Percentiles rank a stretch among this genome's conserved stretches.
Evolutionary conservation across 495 filamentous ascomycete genomes (phyloP).

Genomic region (Hypoxylon fragiforme): DNA sequence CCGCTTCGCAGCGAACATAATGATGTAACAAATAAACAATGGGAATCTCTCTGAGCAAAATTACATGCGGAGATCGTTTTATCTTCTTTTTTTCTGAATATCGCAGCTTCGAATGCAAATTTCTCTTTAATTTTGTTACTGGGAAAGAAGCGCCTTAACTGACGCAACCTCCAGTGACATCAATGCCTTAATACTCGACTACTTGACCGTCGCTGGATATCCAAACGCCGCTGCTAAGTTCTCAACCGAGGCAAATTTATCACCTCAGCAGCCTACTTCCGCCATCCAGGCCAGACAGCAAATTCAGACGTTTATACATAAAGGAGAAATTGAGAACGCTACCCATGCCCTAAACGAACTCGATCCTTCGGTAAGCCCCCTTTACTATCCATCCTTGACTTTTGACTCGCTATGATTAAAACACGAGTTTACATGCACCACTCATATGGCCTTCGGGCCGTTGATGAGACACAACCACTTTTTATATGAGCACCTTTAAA

Average conservation of each 20-base stretch:
- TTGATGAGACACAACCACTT: constrained; percentile 92
- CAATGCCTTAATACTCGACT: constrained; percentile 95
- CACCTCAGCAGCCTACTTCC: constrained; percentile 67
- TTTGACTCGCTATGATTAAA: constrained; percentile 82
- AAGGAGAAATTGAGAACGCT: constrained; percentile 80
- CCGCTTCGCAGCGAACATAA: constrained; percentile 42
- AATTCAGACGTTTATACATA: constrained; percentile 79
- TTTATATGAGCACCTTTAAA: constrained; percentile 88
- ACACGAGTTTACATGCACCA: constrained; percentile 94
- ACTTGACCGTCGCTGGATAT: constrained; percentile 94
- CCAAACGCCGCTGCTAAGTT: constrained; percentile 92
- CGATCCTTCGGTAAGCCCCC: constrained; percentile 77
- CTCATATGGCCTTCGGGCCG: constrained; percentile 84
- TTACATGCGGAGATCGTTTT: constrained; percentile 84
- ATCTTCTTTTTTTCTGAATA: constrained; percentile 67
- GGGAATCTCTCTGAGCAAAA: constrained; percentile 99
- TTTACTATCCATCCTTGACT: constrained; percentile 5
- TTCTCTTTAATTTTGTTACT: constrained; percentile 7
- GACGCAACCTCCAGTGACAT: constrained; percentile 69
- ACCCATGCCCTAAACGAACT: constrained; percentile 87
- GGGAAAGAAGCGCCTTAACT: constrained; percentile 41
- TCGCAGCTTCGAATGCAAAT: constrained; percentile 13
- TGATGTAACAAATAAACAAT: constrained; percentile 92
- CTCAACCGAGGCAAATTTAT: constrained; percentile 87
- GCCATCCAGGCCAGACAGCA: constrained; percentile 76